phyloP scores from a whole-genome alignment of 2,329 filamentous ascomycete species.

The Aspergillus eucalypticola region DNA sequence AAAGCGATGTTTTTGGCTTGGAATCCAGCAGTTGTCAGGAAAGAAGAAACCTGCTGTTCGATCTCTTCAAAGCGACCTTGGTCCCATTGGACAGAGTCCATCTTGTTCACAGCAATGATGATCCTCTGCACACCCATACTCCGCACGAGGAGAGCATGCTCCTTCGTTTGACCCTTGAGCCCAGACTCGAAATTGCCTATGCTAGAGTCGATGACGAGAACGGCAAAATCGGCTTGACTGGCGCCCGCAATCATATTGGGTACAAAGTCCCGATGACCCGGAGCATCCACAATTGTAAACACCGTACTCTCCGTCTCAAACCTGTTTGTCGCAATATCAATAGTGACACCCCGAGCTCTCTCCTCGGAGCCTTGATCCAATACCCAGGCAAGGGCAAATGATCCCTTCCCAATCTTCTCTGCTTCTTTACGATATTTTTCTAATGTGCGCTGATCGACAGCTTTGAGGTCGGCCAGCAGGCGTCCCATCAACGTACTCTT shows the following conservation, averaged over 20 bases:
- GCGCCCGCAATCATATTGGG: conserved; percentile 99
- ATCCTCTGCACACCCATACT: conserved; percentile 88
- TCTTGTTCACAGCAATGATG: conserved; percentile 92
- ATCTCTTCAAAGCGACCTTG: conserved; percentile 83
- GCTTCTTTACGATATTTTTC: conserved; percentile 88
- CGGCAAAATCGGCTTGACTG: conserved; percentile 91
- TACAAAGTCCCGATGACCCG: conserved; percentile 92
- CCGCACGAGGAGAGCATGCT: conserved; percentile 84
- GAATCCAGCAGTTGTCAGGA: conserved; percentile 81
- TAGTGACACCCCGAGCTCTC: conserved; percentile 84
- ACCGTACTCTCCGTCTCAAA: conserved; percentile 85
- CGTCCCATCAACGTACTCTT: conserved; percentile 98
- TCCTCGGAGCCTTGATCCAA: conserved; percentile 91
- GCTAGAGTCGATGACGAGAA: conserved; percentile 88
- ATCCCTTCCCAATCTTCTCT: conserved; percentile 87
- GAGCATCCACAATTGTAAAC: conserved; percentile 94
- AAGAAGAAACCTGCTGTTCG: conserved; percentile 75
- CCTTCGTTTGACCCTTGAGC: conserved; percentile 87
- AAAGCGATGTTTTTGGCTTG: conserved; percentile 78
- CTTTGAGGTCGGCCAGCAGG: conserved; percentile 83
- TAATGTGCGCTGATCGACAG: conserved; percentile 83
- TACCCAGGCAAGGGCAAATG: conserved; percentile 96
- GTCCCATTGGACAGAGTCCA: conserved; percentile 84
- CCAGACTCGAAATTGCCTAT: conserved; percentile 92
- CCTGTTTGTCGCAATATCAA: conserved; percentile 92